These are phyloP conservation scores for Corylus heterophylla DNA, from an alignment of 306 rosid species.

Conservation along the genomic window DNA sequence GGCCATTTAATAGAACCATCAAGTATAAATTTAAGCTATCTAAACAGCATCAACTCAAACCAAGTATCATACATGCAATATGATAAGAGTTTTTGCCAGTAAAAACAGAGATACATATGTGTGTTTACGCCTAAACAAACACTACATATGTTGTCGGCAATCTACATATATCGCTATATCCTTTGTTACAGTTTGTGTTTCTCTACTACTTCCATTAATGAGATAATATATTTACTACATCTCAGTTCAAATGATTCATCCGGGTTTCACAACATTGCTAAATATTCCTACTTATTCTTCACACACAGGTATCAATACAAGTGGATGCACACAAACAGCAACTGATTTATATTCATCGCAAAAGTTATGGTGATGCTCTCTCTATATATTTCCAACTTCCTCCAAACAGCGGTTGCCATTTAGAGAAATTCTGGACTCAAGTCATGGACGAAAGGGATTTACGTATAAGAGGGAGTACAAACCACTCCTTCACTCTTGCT, in stretches of 20 bases:
- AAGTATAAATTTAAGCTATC: not conserved
- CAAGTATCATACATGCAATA: not conserved
- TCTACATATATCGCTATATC: not conserved
- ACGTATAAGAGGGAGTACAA: not conserved
- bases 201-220: not conserved
- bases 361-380: not conserved
- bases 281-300: not conserved
- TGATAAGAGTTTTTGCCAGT: not conserved
- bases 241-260: not conserved
- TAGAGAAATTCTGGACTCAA: not conserved
- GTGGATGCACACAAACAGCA: not conserved
- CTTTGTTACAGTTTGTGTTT: not conserved
- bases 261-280: not conserved
- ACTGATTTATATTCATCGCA: not conserved
- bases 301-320: not conserved
- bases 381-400: not conserved
- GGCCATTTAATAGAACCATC: not conserved
- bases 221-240: not conserved
- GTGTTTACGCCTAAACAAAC: not conserved
- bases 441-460: not conserved
- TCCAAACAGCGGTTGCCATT: not conserved
- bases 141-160: not conserved
- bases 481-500: not conserved
- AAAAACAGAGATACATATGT: not conserved
- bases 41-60: not conserved